phyloP scores from a whole-genome alignment of 1,284 basidiomycete species.

The Ceratobasidium theobromae region DNA sequence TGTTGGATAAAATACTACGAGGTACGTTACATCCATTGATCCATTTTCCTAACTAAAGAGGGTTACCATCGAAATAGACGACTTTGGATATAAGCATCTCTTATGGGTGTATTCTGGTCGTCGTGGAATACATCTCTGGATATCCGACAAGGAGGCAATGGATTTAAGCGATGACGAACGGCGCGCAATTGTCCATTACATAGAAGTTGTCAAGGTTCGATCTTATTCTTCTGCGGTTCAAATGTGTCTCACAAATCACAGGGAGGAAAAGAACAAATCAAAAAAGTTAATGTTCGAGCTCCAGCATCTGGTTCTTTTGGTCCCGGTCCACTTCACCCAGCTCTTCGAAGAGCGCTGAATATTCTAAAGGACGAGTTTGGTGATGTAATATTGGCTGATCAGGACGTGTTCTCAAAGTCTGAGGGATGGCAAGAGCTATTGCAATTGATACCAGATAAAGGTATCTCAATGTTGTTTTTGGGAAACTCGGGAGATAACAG shows the following conservation, averaged over 20 bases:
- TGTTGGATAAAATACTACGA: constrained; percentile 78
- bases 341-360: constrained; percentile 58
- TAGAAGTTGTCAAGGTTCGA: constrained; percentile 73
- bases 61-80: constrained; percentile 36
- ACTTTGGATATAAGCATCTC: constrained; percentile 58
- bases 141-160: constrained; percentile 88
- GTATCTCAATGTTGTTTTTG: constrained; percentile 39
- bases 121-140: constrained; percentile 97
- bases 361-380: constrained; percentile 61
- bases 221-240: neutral
- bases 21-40: constrained; percentile 44
- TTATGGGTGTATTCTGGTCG: constrained; percentile 99
- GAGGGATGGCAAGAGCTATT: constrained; percentile 77
- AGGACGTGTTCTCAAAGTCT: constrained; percentile 77
- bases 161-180: constrained; percentile 90
- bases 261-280: constrained; percentile 78
- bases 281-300: constrained; percentile 77
- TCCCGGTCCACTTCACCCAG: constrained; percentile 63
- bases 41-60: neutral
- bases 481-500: neutral
- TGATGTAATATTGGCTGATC: constrained; percentile 77
- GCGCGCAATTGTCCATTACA: constrained; percentile 79
- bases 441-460: constrained; percentile 69
- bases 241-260: neutral
- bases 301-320: constrained; percentile 40